Percentiles rank a stretch among this genome's conserved stretches.
These are phyloP conservation scores for Nakazawaea siamensis DNA, from an alignment of 805 yeast genomes.

Conservation along the genomic window DNA sequence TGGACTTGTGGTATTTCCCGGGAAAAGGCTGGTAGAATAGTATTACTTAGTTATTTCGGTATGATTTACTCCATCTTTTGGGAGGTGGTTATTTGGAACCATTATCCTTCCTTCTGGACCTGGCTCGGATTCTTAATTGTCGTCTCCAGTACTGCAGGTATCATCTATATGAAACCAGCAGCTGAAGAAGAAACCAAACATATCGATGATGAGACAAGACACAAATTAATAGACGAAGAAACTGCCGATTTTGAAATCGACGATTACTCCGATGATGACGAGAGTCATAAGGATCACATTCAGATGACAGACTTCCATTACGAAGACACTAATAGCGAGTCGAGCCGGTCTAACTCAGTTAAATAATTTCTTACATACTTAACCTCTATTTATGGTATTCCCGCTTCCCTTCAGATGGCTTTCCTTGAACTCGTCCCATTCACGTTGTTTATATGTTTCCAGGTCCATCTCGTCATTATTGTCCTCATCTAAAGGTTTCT, in stretches of 20 bases:
- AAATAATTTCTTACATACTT: too few species aligned
- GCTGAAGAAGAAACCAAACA: too few species aligned
- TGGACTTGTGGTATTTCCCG: slow-evolving; percentile 39
- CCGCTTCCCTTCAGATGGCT: slow-evolving; percentile 85
- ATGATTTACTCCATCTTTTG: slow-evolving; percentile 37
- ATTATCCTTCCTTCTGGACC: slow-evolving; percentile 33
- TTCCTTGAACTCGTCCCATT: slow-evolving; percentile 93
- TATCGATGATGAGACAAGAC: too few species aligned
- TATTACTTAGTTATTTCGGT: slow-evolving; percentile 31
- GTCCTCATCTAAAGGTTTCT: slow-evolving; percentile 35
- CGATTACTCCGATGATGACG: not conserved
- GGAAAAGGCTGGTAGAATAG: slow-evolving; percentile 33
- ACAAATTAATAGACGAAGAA: too few species aligned
- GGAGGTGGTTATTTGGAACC: slow-evolving; percentile 35
- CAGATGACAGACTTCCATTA: slow-evolving; percentile 2
- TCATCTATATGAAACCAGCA: slow-evolving; percentile 9
- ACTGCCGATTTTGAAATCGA: not conserved
- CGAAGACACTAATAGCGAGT: not conserved
- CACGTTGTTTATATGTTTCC: slow-evolving; percentile 68
- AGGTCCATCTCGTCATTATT: slow-evolving; percentile 55
- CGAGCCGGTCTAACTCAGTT: too few species aligned
- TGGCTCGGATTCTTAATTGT: slow-evolving; percentile 31
- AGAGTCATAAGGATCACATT: not conserved
- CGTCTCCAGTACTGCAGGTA: slow-evolving; percentile 24
- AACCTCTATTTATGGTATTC: slow-evolving; percentile 68